Conservation (phyloP, 306 rosid genomes). For the Cucurbita pepo region DNA sequence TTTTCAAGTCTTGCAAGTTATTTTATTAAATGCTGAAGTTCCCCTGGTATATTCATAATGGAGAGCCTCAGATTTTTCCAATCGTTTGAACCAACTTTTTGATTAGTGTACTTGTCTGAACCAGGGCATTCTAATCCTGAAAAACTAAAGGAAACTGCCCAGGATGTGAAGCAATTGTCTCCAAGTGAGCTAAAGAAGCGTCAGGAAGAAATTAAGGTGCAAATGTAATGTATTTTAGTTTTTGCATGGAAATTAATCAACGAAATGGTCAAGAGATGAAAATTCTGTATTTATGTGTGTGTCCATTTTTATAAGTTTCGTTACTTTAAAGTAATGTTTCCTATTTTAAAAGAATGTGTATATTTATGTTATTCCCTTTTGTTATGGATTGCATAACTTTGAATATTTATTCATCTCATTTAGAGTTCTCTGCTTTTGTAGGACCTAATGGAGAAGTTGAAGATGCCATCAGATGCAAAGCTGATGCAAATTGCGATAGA, state of each 20-base stretch:
- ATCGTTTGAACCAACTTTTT: not conserved
- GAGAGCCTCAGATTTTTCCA: not conserved
- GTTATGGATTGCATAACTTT: not conserved
- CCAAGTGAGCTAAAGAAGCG: slow-evolving; percentile 37
- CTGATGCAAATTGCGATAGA: slow-evolving; percentile 60
- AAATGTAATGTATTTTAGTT: not conserved
- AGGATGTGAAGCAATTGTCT: slow-evolving; percentile 29
- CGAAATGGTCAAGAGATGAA: not conserved
- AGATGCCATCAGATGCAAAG: slow-evolving; percentile 62
- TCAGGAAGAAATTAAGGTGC: slow-evolving; percentile 57
- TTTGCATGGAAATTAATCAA: not conserved
- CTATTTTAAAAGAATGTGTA: not conserved
- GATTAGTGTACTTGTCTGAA: not conserved
- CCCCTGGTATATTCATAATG: not conserved
- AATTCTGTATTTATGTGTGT: not conserved
- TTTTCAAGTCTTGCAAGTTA: not conserved
- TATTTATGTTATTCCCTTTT: not conserved
- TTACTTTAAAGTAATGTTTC: not conserved
- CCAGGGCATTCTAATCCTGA: slow-evolving; percentile 76
- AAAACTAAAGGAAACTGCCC: slow-evolving; percentile 48
- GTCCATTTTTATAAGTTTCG: not conserved
- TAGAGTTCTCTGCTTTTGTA: slow-evolving; percentile 3
- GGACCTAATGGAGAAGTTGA: slow-evolving; percentile 62
- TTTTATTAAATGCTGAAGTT: not conserved
- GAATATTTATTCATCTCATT: not conserved